A percentile compares a stretch with the other conserved stretches of the same genome.
These are phyloP conservation scores for Chlorella sp. DNA, from an alignment of 139 green algal genomes.

Conservation along the genomic window DNA sequence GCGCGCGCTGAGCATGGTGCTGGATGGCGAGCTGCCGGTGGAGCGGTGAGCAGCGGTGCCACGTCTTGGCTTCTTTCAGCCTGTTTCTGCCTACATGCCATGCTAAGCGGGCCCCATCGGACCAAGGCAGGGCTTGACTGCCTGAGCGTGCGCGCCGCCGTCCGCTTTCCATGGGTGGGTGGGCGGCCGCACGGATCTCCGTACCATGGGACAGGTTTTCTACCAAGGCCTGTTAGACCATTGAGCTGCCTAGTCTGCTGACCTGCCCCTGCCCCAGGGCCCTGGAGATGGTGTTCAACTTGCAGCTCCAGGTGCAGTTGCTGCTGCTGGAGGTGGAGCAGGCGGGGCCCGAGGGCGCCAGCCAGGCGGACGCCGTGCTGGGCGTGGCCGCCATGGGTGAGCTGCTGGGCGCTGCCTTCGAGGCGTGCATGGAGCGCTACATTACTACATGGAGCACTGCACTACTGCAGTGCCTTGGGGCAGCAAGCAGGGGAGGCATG, in stretches of 20 bases:
- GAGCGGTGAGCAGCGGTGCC: conserved; percentile 2
- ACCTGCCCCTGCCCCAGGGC: background rate
- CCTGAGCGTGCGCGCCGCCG: no score
- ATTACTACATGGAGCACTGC: no score
- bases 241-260: no score
- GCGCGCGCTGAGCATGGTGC: background rate
- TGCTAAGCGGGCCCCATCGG: no score
- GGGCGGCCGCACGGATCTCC: no score
- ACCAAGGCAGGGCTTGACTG: no score
- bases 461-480: no score
- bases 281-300: conserved; percentile 19
- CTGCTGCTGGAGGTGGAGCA: conserved; percentile 40
- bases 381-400: conserved; percentile 31
- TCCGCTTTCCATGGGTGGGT: background rate
- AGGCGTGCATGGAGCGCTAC: no score
- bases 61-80: background rate
- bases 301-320: conserved; percentile 34
- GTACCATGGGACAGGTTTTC: no score
- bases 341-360: background rate
- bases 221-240: no score
- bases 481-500: background rate
- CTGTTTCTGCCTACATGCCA: no score
- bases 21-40: background rate
- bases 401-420: background rate
- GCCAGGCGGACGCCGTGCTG: conserved; percentile 31